phyloP scores from a whole-genome alignment of 1,284 basidiomycete genomes.

The Cystobasidium pallidum region DNA sequence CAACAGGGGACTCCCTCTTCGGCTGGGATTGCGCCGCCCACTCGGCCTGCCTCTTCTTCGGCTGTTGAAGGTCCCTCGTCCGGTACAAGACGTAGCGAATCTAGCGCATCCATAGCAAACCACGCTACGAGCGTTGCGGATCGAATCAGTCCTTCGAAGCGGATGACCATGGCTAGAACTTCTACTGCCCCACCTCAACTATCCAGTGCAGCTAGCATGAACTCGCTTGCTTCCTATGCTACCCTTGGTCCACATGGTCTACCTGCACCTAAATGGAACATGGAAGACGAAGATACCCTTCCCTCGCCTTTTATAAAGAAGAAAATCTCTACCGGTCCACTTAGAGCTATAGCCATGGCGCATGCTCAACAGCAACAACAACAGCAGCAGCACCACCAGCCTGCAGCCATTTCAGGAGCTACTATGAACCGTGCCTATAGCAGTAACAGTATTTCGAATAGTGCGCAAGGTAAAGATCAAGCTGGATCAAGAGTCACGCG shows the following conservation, averaged over 20 bases:
- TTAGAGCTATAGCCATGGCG: conserved; percentile 35
- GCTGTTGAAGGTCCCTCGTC: conserved; percentile 28
- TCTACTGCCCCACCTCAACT: conserved; percentile 40
- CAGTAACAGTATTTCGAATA: conserved; percentile 28
- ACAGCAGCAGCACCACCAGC: conserved; percentile 7
- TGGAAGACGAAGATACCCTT: conserved; percentile 76
- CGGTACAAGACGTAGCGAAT: conserved; percentile 20
- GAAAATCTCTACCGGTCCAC: conserved; percentile 42
- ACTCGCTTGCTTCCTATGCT: conserved; percentile 56
- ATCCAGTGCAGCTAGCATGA: conserved; percentile 18
- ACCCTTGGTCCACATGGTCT: conserved; percentile 7
- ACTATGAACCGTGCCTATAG: conserved; percentile 37
- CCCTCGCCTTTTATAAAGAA: conserved; percentile 77
- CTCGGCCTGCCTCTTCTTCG: conserved; percentile 38
- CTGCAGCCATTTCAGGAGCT: conserved; percentile 29
- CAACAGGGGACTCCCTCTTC: conserved; percentile 29
- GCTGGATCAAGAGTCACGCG: conserved; percentile 18
- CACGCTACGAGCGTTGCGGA: neutral
- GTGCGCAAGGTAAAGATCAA: conserved; percentile 8
- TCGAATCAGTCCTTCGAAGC: conserved; percentile 19
- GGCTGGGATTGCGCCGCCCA: neutral
- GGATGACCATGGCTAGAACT: conserved; percentile 24
- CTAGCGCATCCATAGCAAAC: conserved; percentile 20
- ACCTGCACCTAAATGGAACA: conserved; percentile 62
- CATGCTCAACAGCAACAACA: conserved; percentile 30